phyloP scores from a whole-genome alignment of 768 basidiomycete species.

The Gloeopeniophorella convolvens region DNA sequence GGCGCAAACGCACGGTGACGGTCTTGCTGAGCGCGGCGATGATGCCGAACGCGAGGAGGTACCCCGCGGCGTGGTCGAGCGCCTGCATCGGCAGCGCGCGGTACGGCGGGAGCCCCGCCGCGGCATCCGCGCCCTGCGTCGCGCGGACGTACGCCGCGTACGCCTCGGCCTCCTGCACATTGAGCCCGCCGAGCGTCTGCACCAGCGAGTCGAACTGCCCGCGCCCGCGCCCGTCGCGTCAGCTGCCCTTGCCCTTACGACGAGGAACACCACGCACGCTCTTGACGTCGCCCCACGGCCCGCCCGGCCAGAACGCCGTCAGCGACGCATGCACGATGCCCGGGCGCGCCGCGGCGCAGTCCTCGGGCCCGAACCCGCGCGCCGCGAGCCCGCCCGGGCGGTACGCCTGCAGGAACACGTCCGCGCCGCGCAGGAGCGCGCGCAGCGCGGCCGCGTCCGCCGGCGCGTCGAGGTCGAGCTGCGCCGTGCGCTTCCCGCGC shows the following conservation, averaged over 20 bases:
- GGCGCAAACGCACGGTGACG: slow-evolving; percentile 34
- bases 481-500: slow-evolving; percentile 55
- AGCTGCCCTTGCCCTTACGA: no score
- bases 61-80: slow-evolving; percentile 53
- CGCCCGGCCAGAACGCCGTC: slow-evolving; percentile 51
- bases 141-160: slow-evolving; percentile 29
- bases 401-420: slow-evolving; percentile 60
- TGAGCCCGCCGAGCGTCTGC: slow-evolving; percentile 57
- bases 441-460: slow-evolving; percentile 31
- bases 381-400: slow-evolving; percentile 43
- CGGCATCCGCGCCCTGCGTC: slow-evolving; percentile 10
- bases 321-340: slow-evolving; percentile 51
- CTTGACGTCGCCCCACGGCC: slow-evolving; percentile 46
- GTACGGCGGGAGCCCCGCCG: slow-evolving; percentile 22
- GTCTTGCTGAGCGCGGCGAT: slow-evolving; percentile 48
- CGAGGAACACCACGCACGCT: slow-evolving; percentile 34
- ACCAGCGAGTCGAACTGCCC: slow-evolving; percentile 59
- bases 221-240: no score
- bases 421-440: slow-evolving; percentile 35
- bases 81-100: slow-evolving; percentile 50
- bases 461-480: slow-evolving; percentile 41
- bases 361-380: slow-evolving; percentile 42
- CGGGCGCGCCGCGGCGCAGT: slow-evolving; percentile 33
- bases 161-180: slow-evolving; percentile 48
- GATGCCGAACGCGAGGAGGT: slow-evolving; percentile 53